Percentiles rank a stretch among this genome's conserved stretches.
Evolutionary conservation across 23 red algal species (phyloP).

Genomic region (Gracilaria gracilis): DNA sequence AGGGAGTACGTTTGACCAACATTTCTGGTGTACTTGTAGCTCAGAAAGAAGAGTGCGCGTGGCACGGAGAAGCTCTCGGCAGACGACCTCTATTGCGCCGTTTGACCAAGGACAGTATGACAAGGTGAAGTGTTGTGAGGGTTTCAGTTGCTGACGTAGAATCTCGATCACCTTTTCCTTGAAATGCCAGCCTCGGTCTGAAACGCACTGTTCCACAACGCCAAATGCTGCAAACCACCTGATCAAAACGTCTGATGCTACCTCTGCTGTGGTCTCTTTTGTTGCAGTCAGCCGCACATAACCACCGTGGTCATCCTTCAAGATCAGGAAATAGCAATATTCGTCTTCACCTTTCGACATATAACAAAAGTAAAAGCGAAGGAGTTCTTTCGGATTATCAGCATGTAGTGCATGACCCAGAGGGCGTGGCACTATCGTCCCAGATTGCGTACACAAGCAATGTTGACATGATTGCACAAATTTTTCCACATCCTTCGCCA

Average conservation of each 20-base stretch:
- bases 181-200: conserved; percentile 49
- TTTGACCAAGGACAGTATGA: too few species aligned
- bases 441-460: conserved; percentile 7
- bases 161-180: conserved; percentile 38
- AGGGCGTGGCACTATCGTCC: conserved; percentile 4
- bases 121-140: too few species aligned
- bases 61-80: too few species aligned
- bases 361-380: conserved; percentile 44
- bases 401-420: conserved; percentile 24
- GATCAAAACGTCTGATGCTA: conserved; percentile 28
- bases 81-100: too few species aligned
- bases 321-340: background rate
- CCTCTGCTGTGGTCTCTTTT: conserved; percentile 10
- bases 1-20: too few species aligned
- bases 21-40: too few species aligned
- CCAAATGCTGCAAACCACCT: conserved; percentile 39
- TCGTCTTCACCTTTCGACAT: conserved; percentile 35
- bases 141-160: too few species aligned
- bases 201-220: conserved; percentile 34
- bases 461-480: background rate
- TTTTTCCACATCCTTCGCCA: background rate
- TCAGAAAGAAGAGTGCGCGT: too few species aligned
- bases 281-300: conserved; percentile 41
- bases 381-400: background rate
- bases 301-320: conserved; percentile 48